These are phyloP conservation scores for Plantago ovata DNA, from an alignment of 257 asterid species.

Conservation along the genomic window DNA sequence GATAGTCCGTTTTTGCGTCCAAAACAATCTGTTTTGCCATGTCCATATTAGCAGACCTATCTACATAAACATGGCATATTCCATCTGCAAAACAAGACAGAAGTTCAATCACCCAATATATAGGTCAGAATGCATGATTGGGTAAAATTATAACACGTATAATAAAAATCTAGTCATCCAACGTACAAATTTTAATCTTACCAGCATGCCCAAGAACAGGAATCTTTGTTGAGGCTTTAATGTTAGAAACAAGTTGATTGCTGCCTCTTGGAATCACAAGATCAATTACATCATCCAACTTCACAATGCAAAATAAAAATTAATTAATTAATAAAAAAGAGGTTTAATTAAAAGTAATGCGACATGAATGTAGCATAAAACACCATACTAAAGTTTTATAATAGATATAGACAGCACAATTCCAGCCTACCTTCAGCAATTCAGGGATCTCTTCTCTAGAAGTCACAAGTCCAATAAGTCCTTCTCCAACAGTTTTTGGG, in stretches of 20 bases:
- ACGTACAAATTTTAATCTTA: constrained; percentile 21
- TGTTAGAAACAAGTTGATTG: constrained; percentile 71
- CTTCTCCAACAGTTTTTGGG: constrained; percentile 61
- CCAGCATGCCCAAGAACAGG: constrained; percentile 95
- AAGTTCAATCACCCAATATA: constrained; percentile 9
- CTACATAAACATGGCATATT: constrained; percentile 81
- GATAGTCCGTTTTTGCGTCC: constrained; percentile 82
- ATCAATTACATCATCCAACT: constrained; percentile 89
- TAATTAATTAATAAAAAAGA: constrained; percentile 6
- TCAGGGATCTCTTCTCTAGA: constrained; percentile 82
- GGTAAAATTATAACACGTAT: constrained; percentile 4
- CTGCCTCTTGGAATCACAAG: constrained; percentile 94
- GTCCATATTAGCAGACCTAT: constrained; percentile 65
- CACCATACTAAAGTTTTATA: neutral
- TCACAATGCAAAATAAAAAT: neutral
- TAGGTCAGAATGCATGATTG: constrained; percentile 18
- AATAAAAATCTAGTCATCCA: neutral
- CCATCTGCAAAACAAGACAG: constrained; percentile 54
- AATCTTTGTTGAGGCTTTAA: constrained; percentile 71
- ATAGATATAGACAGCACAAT: constrained; percentile 8
- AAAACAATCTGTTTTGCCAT: constrained; percentile 66
- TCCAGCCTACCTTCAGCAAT: constrained; percentile 56
- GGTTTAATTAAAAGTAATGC: constrained; percentile 23
- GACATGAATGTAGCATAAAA: constrained; percentile 6
- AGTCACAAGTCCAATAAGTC: constrained; percentile 74